Conservation (phyloP, 805 yeast species). For the Schwanniomyces polymorphus region DNA sequence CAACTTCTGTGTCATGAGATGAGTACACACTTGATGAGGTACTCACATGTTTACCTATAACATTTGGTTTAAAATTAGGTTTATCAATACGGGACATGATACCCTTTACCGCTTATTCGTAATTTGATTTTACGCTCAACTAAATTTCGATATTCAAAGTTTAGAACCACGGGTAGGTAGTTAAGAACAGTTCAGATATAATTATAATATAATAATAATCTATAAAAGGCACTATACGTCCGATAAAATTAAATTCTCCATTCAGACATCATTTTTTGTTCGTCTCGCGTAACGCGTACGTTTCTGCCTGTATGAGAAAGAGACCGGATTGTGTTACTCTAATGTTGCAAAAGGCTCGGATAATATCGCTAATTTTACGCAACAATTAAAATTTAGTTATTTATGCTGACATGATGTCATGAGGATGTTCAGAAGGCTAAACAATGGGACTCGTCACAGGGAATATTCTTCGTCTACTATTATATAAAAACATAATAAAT, state of each 20-base stretch:
- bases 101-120: neutral
- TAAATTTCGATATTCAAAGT: neutral
- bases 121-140: neutral
- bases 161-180: neutral
- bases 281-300: neutral
- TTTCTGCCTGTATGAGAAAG: neutral
- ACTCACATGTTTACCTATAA: conserved; percentile 21
- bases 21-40: conserved; percentile 39
- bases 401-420: too few relatives aligned
- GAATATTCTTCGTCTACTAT: too few relatives aligned
- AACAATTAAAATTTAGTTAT: too few relatives aligned
- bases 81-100: conserved; percentile 6
- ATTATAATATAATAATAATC: too few relatives aligned
- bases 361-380: too few relatives aligned
- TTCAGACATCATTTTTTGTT: neutral
- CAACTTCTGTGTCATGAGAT: conserved; percentile 19
- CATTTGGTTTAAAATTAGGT: neutral
- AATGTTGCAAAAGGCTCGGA: too few relatives aligned
- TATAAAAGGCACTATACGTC: too few relatives aligned
- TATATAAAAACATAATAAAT: too few relatives aligned
- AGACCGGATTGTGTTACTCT: too few relatives aligned
- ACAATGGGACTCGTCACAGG: too few relatives aligned
- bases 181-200: too few relatives aligned
- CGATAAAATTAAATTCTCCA: neutral
- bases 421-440: too few relatives aligned